These are phyloP conservation scores for Abelmoschus esculentus DNA, from an alignment of 345 rosid genomes.

Conservation along the genomic window DNA sequence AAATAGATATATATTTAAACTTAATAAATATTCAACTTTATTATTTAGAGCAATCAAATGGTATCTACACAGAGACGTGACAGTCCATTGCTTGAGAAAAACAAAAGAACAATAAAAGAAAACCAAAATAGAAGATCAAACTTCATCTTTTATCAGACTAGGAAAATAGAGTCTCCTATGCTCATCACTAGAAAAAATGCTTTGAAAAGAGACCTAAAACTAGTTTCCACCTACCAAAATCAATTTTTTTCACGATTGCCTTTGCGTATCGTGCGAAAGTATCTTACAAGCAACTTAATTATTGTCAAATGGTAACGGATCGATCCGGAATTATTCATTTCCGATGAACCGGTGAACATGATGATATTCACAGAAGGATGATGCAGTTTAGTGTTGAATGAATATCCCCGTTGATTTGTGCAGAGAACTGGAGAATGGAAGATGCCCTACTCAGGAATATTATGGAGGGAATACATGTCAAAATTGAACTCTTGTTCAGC, in stretches of 20 bases:
- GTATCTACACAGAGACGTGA: no score
- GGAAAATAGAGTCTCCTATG: slow-evolving; percentile 30
- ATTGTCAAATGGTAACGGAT: background rate
- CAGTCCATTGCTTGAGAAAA: no score
- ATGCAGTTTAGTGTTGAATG: background rate
- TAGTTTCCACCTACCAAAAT: slow-evolving; percentile 15
- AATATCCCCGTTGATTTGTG: background rate
- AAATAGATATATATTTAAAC: no score
- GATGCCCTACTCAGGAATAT: slow-evolving; percentile 26
- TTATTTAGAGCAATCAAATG: no score
- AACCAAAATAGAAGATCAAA: slow-evolving; percentile 11
- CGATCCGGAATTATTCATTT: background rate
- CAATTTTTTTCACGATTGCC: slow-evolving; percentile 41
- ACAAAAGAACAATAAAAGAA: background rate
- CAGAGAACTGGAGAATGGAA: slow-evolving; percentile 1
- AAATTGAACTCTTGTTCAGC: slow-evolving; percentile 68
- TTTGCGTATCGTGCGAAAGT: slow-evolving; percentile 26
- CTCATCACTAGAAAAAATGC: slow-evolving; percentile 5
- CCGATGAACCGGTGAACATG: background rate
- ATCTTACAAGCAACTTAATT: background rate
- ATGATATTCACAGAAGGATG: background rate
- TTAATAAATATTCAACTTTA: no score
- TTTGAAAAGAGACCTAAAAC: background rate
- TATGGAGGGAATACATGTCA: slow-evolving; percentile 64
- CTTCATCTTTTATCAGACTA: slow-evolving; percentile 33